Evolutionary conservation across 768 basidiomycete species (phyloP).

Genomic region (Favolaschia claudopus): DNA sequence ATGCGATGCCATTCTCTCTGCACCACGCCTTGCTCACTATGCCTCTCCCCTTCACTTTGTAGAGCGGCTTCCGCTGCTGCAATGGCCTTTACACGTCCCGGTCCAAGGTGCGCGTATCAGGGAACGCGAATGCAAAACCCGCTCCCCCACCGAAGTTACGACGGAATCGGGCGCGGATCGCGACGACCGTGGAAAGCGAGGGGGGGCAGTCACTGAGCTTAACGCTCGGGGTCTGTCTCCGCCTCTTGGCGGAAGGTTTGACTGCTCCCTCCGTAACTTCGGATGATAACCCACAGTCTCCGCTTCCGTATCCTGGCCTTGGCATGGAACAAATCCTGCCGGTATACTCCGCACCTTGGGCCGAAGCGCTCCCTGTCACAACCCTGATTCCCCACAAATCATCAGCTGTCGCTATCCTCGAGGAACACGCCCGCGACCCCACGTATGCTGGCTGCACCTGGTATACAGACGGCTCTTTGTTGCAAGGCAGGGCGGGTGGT

Average conservation of each 20-base stretch:
- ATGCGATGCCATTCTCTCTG: too few relatives aligned
- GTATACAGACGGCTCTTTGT: neutral
- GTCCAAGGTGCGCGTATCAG: too few relatives aligned
- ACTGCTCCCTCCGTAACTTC: neutral
- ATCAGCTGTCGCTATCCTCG: neutral
- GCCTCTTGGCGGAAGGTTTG: neutral
- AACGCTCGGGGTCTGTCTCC: constrained; percentile 4
- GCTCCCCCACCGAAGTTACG: constrained; percentile 1
- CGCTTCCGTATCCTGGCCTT: neutral
- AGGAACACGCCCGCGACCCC: neutral
- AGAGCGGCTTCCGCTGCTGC: too few relatives aligned
- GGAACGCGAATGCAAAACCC: too few relatives aligned
- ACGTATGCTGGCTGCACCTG: neutral
- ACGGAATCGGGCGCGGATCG: neutral
- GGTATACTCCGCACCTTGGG: neutral
- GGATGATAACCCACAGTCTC: too few relatives aligned
- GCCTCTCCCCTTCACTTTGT: too few relatives aligned
- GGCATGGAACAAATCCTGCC: neutral
- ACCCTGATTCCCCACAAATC: neutral
- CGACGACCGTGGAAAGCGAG: constrained; percentile 4
- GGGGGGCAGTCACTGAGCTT: neutral
- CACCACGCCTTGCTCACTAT: too few relatives aligned
- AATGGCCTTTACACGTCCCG: too few relatives aligned
- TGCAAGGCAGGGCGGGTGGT: neutral
- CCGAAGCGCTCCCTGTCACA: neutral